These are phyloP conservation scores for Zygosaccharomyces pseudobailii DNA, from an alignment of 1,139 yeast species.

Conservation along the genomic window DNA sequence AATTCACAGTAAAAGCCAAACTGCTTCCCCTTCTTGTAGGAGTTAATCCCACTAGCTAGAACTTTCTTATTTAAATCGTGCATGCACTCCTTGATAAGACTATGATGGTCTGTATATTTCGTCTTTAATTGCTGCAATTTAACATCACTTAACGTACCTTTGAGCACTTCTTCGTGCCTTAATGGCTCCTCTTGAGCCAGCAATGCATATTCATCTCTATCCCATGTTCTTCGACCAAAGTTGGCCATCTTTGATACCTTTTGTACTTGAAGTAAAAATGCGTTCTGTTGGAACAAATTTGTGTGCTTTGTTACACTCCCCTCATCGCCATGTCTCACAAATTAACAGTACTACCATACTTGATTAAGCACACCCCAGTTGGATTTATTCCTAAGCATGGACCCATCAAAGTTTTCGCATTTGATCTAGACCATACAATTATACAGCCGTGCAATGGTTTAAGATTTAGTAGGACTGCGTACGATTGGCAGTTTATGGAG, in stretches of 20 bases:
- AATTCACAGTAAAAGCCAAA: constrained; percentile 80
- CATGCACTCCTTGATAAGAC: constrained; percentile 35
- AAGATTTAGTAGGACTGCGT: constrained; percentile 22
- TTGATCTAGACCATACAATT: constrained; percentile 34
- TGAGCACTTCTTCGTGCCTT: constrained; percentile 10
- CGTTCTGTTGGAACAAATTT: background rate
- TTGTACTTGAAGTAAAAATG: background rate
- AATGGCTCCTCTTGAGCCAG: constrained; percentile 37
- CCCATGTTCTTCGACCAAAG: constrained; percentile 69
- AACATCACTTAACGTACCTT: constrained; percentile 11
- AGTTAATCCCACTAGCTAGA: constrained; percentile 40
- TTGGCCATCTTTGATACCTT: constrained; percentile 19
- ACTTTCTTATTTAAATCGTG: constrained; percentile 43
- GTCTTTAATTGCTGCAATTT: constrained; percentile 21
- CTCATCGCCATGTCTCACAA: constrained; percentile 21
- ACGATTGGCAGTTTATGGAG: constrained; percentile 32
- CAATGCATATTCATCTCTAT: constrained; percentile 56
- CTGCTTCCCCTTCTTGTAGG: constrained; percentile 52
- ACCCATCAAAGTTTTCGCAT: constrained; percentile 20
- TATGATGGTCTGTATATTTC: constrained; percentile 24
- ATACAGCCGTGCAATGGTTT: constrained; percentile 27
- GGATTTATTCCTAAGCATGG: background rate
- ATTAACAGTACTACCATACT: constrained; percentile 28
- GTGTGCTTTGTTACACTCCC: background rate
- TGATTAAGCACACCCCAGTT: constrained; percentile 28